Percentiles rank a stretch among this genome's conserved stretches.
Conservation (phyloP, 768 basidiomycete genomes). For the Amanita rubescens region DNA sequence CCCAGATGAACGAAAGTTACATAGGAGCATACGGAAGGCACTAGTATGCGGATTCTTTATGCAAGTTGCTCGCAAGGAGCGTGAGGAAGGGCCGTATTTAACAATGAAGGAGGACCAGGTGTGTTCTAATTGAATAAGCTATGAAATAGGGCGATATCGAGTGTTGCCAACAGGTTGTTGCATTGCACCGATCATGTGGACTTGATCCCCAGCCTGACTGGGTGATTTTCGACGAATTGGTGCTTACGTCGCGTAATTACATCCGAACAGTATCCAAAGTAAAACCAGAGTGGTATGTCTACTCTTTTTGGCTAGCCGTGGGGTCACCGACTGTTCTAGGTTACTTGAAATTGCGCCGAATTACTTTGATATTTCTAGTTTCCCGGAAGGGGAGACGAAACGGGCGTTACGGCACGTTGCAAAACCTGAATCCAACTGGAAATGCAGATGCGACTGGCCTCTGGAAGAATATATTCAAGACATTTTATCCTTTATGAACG, state of each 20-base stretch:
- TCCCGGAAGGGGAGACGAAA: constrained; percentile 70
- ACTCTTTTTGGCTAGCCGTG: background rate
- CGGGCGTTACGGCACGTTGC: constrained; percentile 45
- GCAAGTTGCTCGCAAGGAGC: constrained; percentile 95
- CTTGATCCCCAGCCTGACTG: constrained; percentile 84
- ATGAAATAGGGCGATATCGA: background rate
- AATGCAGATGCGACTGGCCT: too few species aligned
- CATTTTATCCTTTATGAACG: too few species aligned
- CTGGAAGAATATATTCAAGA: too few species aligned
- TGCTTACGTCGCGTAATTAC: constrained; percentile 80
- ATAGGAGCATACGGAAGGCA: constrained; percentile 69
- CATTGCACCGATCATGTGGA: constrained; percentile 84
- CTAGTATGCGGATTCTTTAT: constrained; percentile 95
- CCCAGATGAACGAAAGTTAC: constrained; percentile 63
- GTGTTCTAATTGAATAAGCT: constrained; percentile 12
- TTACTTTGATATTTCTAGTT: constrained; percentile 64
- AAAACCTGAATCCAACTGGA: constrained; percentile 40
- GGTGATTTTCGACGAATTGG: constrained; percentile 94
- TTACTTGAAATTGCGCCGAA: constrained; percentile 30
- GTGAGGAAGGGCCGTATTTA: constrained; percentile 79
- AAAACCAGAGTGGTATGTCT: constrained; percentile 68
- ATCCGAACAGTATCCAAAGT: constrained; percentile 91
- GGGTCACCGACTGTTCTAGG: constrained; percentile 17
- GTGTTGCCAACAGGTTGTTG: constrained; percentile 42
- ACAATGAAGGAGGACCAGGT: constrained; percentile 96